Percentiles rank a stretch among this genome's conserved stretches.
Conservation (phyloP, 75 land plant genomes). For the Chamaecyparis obtusa region DNA sequence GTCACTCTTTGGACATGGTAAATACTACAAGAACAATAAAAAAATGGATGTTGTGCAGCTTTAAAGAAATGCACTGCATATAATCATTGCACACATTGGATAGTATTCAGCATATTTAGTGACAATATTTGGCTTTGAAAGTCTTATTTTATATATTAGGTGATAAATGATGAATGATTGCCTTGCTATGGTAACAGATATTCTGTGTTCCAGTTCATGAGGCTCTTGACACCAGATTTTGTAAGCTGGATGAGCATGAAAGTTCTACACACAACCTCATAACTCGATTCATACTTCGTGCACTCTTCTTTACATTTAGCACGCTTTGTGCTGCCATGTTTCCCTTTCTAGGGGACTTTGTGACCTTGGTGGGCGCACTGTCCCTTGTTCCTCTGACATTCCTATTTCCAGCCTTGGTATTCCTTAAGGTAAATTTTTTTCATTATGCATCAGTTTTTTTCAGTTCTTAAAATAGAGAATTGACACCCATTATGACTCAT, state of each 20-base stretch:
- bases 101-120: background rate
- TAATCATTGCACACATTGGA: too few relatives aligned
- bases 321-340: slow-evolving; percentile 45
- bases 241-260: slow-evolving; percentile 20
- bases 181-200: slow-evolving; percentile 29
- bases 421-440: slow-evolving; percentile 35
- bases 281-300: slow-evolving; percentile 28
- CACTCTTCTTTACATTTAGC: slow-evolving; percentile 23
- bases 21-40: background rate
- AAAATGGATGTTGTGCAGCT: background rate
- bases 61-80: background rate
- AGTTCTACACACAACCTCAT: slow-evolving; percentile 27
- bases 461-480: too few relatives aligned
- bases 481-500: too few relatives aligned
- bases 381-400: slow-evolving; percentile 44
- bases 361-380: slow-evolving; percentile 41
- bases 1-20: background rate
- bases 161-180: background rate
- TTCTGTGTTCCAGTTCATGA: slow-evolving; percentile 56
- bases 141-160: background rate
- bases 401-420: slow-evolving; percentile 45
- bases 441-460: background rate
- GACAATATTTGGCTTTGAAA: background rate
- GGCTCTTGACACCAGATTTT: slow-evolving; percentile 47
- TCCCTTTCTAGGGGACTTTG: slow-evolving; percentile 65